These are phyloP conservation scores for Fusarium graminum DNA, from an alignment of 2,329 filamentous ascomycete genomes.

Conservation along the genomic window DNA sequence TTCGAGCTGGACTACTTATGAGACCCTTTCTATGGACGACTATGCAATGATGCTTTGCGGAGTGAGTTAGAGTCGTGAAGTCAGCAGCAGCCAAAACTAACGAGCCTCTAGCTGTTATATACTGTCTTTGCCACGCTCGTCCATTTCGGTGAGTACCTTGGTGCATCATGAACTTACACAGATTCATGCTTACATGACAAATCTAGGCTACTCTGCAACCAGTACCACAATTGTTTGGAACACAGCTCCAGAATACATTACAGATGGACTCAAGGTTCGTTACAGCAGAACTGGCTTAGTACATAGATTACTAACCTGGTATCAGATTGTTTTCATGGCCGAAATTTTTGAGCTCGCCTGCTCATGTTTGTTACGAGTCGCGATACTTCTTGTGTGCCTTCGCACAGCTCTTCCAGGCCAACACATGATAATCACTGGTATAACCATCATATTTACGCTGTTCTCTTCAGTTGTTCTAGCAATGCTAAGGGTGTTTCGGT, in stretches of 20 bases:
- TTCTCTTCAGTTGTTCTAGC: conserved; percentile 54
- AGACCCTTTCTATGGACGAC: conserved; percentile 55
- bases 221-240: conserved; percentile 14
- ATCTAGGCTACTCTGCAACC: conserved; percentile 24
- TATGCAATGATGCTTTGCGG: conserved; percentile 55
- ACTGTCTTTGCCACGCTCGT: conserved; percentile 35
- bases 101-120: conserved; percentile 42
- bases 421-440: conserved; percentile 54
- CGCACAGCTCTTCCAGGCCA: conserved; percentile 53
- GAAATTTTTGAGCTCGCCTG: conserved; percentile 55
- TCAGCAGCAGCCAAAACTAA: conserved; percentile 7
- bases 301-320: background rate
- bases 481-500: conserved; percentile 59
- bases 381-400: conserved; percentile 57
- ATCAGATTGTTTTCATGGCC: conserved; percentile 49
- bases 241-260: conserved; percentile 10
- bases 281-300: background rate
- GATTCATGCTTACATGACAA: conserved; percentile 8
- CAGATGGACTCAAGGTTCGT: conserved; percentile 36
- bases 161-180: too few relatives aligned
- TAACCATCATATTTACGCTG: conserved; percentile 52
- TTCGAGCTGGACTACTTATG: conserved; percentile 52
- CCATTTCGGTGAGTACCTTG: conserved; percentile 22
- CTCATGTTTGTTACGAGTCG: conserved; percentile 57
- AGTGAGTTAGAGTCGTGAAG: conserved; percentile 41